Conservation (phyloP, 2,329 filamentous ascomycete species). For the Aspergillus neoniger region DNA sequence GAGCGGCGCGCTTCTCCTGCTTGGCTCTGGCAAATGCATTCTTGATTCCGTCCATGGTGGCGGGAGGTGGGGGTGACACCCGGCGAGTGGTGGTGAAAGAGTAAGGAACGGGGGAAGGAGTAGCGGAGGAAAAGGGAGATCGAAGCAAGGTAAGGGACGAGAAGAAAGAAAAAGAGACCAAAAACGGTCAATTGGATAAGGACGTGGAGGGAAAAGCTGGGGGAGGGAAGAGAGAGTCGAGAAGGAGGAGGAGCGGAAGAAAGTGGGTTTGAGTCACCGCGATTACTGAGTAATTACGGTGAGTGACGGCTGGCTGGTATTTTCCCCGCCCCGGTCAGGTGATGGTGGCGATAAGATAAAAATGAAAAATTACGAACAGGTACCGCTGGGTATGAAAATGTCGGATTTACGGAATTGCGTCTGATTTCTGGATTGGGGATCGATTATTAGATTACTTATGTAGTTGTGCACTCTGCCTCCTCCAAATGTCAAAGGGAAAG, state of each 20-base stretch:
- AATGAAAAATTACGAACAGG: no score
- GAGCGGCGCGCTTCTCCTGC: conserved; percentile 66
- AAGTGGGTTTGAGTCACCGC: conserved; percentile 2
- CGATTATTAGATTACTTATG: neutral
- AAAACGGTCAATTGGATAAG: neutral
- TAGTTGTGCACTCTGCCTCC: no score
- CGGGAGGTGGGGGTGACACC: conserved; percentile 14
- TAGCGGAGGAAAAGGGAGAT: neutral
- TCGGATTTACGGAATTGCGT: no score
- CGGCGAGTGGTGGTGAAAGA: conserved; percentile 1
- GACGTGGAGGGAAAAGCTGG: neutral
- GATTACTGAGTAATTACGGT: neutral
- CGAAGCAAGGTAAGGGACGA: neutral
- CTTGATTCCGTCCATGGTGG: conserved; percentile 56
- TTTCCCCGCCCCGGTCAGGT: conserved; percentile 1
- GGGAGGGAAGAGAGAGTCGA: neutral
- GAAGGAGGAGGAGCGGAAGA: neutral
- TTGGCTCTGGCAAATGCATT: conserved; percentile 60
- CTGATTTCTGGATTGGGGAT: neutral
- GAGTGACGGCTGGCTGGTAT: neutral
- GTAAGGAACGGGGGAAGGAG: conserved; percentile 3
- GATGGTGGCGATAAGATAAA: conserved; percentile 9
- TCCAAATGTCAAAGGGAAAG: neutral
- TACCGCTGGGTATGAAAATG: no score
- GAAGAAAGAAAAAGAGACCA: neutral